A percentile compares a stretch with the other conserved stretches of the same genome.
Conservation (phyloP, 139 green algal genomes). For the Coccomyxa sp. region DNA sequence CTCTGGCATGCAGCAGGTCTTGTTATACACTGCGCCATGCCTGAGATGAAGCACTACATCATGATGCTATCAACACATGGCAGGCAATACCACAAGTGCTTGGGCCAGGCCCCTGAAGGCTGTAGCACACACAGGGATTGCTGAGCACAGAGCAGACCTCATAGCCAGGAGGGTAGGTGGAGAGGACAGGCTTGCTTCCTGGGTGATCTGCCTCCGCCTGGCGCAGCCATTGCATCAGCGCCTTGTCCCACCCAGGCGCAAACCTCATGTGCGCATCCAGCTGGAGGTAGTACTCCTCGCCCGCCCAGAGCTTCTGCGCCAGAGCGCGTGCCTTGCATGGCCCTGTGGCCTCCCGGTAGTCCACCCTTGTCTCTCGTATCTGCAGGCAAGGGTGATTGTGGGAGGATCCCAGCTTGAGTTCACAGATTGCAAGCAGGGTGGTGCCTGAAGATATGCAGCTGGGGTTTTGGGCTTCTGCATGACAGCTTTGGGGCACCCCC, state of each 20-base stretch:
- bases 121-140: no score
- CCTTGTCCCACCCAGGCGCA: conserved; percentile 27
- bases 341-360: conserved; percentile 43
- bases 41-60: not conserved
- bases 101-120: no score
- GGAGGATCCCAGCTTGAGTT: no score
- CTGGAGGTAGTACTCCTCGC: conserved; percentile 73
- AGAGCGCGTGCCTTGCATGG: conserved; percentile 63
- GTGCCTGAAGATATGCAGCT: no score
- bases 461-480: no score
- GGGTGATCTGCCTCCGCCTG: conserved; percentile 14
- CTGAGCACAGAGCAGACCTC: conserved; percentile 2
- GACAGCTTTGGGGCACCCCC: no score
- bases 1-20: no score
- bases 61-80: not conserved
- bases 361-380: conserved; percentile 55
- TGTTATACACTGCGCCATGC: not conserved
- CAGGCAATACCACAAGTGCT: not conserved
- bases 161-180: conserved; percentile 66
- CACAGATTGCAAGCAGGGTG: no score
- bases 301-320: conserved; percentile 55
- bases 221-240: conserved; percentile 27
- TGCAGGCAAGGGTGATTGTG: no score
- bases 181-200: conserved; percentile 47
- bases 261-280: conserved; percentile 73